Percentiles rank a stretch among this genome's conserved stretches.
phyloP scores from a whole-genome alignment of 2,329 filamentous ascomycete genomes.

The Tolypocladium guangdongense region DNA sequence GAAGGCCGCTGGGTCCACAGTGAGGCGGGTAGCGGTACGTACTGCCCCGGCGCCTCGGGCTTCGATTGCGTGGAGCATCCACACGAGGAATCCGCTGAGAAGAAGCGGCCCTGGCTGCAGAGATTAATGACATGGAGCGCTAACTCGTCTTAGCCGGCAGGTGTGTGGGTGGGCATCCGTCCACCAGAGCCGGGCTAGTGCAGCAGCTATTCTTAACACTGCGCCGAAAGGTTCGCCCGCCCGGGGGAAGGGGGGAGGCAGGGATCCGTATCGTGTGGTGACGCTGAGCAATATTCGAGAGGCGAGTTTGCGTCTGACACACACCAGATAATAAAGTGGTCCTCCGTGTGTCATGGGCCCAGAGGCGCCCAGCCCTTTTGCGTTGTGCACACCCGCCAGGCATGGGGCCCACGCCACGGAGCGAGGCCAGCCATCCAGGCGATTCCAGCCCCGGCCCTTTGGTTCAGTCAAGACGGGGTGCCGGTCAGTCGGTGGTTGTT shows the following conservation, averaged over 20 bases:
- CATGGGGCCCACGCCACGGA: slow-evolving; percentile 7
- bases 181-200: slow-evolving; percentile 15
- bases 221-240: slow-evolving; percentile 23
- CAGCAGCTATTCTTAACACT: slow-evolving; percentile 33
- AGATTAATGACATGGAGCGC: slow-evolving; percentile 23
- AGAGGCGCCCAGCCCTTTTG: slow-evolving; percentile 11
- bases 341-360: slow-evolving; percentile 18
- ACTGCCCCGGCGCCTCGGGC: slow-evolving; percentile 5
- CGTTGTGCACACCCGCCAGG: slow-evolving; percentile 13
- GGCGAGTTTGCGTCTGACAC: slow-evolving; percentile 38
- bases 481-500: neutral
- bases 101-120: slow-evolving; percentile 17
- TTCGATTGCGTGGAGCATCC: slow-evolving; percentile 26
- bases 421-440: slow-evolving; percentile 5
- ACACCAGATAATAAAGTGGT: slow-evolving; percentile 33
- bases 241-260: slow-evolving; percentile 8
- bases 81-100: slow-evolving; percentile 21
- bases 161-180: slow-evolving; percentile 1
- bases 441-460: slow-evolving; percentile 6
- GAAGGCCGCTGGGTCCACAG: slow-evolving; percentile 3
- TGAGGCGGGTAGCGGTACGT: slow-evolving; percentile 4
- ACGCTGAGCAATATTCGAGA: slow-evolving; percentile 40
- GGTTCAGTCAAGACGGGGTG: neutral
- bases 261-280: slow-evolving; percentile 25
- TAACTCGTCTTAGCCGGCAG: slow-evolving; percentile 20